phyloP scores from a whole-genome alignment of 2,329 filamentous ascomycete genomes.

The Alternaria rosae region DNA sequence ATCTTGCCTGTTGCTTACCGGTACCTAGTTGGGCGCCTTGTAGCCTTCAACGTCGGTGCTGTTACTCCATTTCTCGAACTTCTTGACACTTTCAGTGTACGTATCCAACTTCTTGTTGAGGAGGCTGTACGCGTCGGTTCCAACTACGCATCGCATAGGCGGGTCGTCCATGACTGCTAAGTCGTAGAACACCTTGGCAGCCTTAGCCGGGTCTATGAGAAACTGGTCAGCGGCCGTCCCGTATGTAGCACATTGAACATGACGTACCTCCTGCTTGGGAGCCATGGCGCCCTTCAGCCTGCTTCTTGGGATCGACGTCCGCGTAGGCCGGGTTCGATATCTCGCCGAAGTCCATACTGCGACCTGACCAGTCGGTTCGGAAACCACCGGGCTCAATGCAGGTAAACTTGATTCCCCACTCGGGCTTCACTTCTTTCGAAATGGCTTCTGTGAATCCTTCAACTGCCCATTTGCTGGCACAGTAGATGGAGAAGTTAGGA shows the following conservation, averaged over 20 bases:
- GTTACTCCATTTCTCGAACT: constrained; percentile 59
- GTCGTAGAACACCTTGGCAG: constrained; percentile 61
- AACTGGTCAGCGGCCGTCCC: background rate
- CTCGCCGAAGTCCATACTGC: constrained; percentile 57
- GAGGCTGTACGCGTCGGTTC: constrained; percentile 60
- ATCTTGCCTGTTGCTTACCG: background rate
- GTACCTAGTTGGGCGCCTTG: constrained; percentile 30
- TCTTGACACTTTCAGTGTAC: constrained; percentile 58
- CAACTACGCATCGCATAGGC: constrained; percentile 62
- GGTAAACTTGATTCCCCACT: constrained; percentile 58
- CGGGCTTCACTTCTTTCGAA: constrained; percentile 54
- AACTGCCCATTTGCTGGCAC: constrained; percentile 56
- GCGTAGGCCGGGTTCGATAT: constrained; percentile 57
- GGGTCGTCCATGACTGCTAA: constrained; percentile 61
- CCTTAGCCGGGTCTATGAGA: constrained; percentile 57
- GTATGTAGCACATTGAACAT: too few relatives aligned
- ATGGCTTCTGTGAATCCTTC: constrained; percentile 58
- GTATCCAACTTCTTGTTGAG: constrained; percentile 61
- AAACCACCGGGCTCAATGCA: constrained; percentile 58
- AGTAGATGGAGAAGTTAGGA: constrained; percentile 53
- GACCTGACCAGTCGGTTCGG: constrained; percentile 56
- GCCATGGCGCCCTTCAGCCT: constrained; percentile 52
- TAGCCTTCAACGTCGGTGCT: constrained; percentile 58
- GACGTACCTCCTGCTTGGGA: constrained; percentile 52
- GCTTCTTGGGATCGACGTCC: constrained; percentile 55